Evolutionary conservation across 805 yeast genomes (phyloP), one percentile per base, ranked within the genome.

Genomic region (Pichia sporocuriosa): DNA sequence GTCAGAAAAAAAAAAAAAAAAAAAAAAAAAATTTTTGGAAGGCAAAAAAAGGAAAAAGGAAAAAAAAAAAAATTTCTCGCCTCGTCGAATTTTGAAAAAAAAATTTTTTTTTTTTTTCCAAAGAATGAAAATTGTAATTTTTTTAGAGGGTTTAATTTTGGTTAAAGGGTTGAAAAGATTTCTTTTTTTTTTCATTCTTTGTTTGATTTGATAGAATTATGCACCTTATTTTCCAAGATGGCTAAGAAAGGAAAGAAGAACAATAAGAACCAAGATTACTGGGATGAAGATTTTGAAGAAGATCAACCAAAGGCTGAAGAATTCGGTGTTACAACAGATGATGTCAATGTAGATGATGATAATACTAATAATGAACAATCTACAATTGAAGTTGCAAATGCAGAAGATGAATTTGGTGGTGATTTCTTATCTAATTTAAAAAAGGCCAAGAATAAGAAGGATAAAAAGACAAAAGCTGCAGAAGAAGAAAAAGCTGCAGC

Each of bases 341-440:
- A 13, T 26, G n/a, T 15, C n/a, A 15, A 26, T 19, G 59, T 46
- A 32, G 42, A 51, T 20, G 40, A 55, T 24, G 63, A 57, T 21
- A 35, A 21, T 6, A 38, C 13, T 12, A 55, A 59, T 12, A 64
- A 45, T 27, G 61, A 52, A 25, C 49, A 42, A 15, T 11, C 36
- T 15, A 62, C 61, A 38, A 53, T 50, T 22, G 56, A 55, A 17
- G 54, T 49, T 24, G 53, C 57, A 10, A 54, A 55, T 20, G 58
- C 56, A 6, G 79, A 65, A 26, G 77, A 68, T 39, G 77, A 64
- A 35, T 67, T 66, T 42, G 77, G 72, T 22, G 75, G 70, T 42
- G 95, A 84, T 53, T 84, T 89, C 66, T 77, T 90, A 77, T 75
- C 88, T 38, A 83, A 95, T 32, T 75, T 89, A 65, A 77, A 84